phyloP scores from a whole-genome alignment of 2,329 filamentous ascomycete species.

The Raffaelea ambrosiae region DNA sequence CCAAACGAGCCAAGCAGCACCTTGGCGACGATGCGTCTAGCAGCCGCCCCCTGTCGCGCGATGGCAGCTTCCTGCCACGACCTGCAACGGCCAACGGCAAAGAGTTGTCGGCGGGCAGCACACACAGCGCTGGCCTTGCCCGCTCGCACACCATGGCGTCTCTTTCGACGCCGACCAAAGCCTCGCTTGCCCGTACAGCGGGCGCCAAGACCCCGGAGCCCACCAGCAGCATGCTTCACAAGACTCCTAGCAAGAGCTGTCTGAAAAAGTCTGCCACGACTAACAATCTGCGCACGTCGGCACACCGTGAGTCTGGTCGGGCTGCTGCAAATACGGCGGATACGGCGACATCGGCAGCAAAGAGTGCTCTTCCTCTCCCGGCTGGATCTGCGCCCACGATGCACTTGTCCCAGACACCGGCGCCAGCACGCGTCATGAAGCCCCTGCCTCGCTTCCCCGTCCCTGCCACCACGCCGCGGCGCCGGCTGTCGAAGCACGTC shows the following conservation, averaged over 20 bases:
- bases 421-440: conserved; percentile 37
- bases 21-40: conserved; percentile 62
- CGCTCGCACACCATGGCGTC: conserved; percentile 43
- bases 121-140: conserved; percentile 3
- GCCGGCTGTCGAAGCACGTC: conserved; percentile 62
- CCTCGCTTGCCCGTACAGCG: conserved; percentile 56
- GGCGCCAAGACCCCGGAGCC: conserved; percentile 41
- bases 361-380: conserved; percentile 38
- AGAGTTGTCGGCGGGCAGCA: neutral
- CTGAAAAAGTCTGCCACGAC: conserved; percentile 44
- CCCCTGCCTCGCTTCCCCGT: conserved; percentile 41
- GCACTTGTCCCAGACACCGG: conserved; percentile 36
- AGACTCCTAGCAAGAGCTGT: conserved; percentile 36
- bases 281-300: conserved; percentile 28
- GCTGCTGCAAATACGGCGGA: too few species aligned
- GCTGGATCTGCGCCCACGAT: conserved; percentile 14
- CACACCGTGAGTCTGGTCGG: neutral
- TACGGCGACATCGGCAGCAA: conserved; percentile 19
- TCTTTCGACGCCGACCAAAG: conserved; percentile 70
- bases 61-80: conserved; percentile 39
- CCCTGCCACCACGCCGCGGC: conserved; percentile 57
- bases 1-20: conserved; percentile 65
- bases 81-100: neutral
- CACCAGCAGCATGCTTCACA: neutral
- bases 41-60: conserved; percentile 49